A percentile compares a stretch with the other conserved stretches of the same genome.
Evolutionary conservation across 495 filamentous ascomycete species (phyloP).

Genomic region (Beverwykella pulmonaria): DNA sequence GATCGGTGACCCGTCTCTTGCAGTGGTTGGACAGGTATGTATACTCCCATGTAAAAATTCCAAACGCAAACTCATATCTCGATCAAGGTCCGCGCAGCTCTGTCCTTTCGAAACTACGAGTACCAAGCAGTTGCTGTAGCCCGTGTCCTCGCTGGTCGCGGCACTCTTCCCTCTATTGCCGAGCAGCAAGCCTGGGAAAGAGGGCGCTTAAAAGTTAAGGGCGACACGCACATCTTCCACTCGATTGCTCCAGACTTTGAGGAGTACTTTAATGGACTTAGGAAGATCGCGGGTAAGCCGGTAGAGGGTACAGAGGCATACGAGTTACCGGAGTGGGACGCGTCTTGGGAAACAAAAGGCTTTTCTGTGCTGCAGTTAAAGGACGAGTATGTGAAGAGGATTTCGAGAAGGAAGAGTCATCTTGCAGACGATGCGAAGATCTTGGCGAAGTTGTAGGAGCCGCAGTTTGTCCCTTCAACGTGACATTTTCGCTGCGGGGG

Average conservation of each 20-base stretch:
- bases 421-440: background rate
- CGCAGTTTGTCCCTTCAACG: no score
- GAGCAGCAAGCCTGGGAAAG: conserved; percentile 50
- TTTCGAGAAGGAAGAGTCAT: background rate
- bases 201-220: conserved; percentile 39
- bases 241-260: conserved; percentile 15
- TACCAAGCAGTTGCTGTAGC: conserved; percentile 63
- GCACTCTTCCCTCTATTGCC: conserved; percentile 42
- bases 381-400: conserved; percentile 2
- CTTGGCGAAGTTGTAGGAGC: no score
- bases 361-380: background rate
- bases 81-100: conserved; percentile 52
- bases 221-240: conserved; percentile 29
- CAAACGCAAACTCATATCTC: no score
- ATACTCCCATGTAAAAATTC: no score
- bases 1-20: conserved; percentile 15
- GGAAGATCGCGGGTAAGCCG: conserved; percentile 18
- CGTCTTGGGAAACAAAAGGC: background rate
- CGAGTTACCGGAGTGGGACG: background rate
- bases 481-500: no score
- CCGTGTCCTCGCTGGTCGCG: conserved; percentile 55
- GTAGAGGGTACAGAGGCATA: background rate
- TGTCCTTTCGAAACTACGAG: conserved; percentile 60
- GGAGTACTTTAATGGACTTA: conserved; percentile 18
- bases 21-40: conserved; percentile 16